phyloP scores from a whole-genome alignment of 164 flowering plant species.

The Berberis vulgaris region DNA sequence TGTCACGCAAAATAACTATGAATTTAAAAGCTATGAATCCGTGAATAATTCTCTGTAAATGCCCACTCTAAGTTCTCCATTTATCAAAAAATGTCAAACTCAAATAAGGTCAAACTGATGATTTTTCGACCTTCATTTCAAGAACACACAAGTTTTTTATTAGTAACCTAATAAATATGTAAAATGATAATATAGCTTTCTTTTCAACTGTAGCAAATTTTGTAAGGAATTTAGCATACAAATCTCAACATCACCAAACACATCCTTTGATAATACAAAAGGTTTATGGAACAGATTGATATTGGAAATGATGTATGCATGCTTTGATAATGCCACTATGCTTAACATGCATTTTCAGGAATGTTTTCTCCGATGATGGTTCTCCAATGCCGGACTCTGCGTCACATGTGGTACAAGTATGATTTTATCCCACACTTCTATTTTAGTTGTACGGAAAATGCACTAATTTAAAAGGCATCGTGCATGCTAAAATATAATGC shows the following conservation, averaged over 20 bases:
- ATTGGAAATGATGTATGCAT: not conserved
- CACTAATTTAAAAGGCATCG: not conserved
- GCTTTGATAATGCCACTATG: constrained; percentile 1
- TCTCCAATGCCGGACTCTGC: constrained; percentile 54
- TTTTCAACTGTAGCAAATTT: not conserved
- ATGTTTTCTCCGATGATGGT: constrained; percentile 87
- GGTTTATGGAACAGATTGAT: not conserved
- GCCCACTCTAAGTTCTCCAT: too few species aligned
- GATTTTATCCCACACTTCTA: constrained; percentile 13
- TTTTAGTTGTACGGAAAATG: not conserved
- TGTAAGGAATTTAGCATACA: not conserved
- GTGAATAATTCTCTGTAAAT: too few species aligned
- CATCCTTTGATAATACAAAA: not conserved
- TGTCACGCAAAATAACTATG: too few species aligned
- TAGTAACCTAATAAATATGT: too few species aligned
- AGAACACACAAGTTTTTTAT: too few species aligned
- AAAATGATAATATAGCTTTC: too few species aligned
- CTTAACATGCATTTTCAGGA: constrained; percentile 39
- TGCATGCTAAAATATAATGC: not conserved
- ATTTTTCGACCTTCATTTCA: too few species aligned
- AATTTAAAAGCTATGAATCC: too few species aligned
- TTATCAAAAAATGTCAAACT: too few species aligned
- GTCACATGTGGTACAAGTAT: constrained; percentile 56
- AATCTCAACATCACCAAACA: not conserved
- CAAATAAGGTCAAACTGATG: too few species aligned